Conservation (phyloP, 495 filamentous ascomycete species). For the Tuber umbilicatum region DNA sequence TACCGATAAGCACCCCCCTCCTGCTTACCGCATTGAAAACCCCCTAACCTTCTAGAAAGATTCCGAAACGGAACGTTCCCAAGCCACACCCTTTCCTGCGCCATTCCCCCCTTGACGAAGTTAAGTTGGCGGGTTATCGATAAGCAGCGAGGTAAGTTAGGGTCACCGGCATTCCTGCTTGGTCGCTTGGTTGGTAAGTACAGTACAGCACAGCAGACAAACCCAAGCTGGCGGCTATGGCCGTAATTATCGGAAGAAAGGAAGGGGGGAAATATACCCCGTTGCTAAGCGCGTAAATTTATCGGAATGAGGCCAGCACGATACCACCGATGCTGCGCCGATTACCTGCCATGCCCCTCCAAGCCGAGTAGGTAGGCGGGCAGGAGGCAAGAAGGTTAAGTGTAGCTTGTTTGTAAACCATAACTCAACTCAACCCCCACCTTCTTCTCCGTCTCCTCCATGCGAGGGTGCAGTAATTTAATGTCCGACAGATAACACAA, state of each 20-base stretch:
- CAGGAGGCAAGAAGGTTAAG: not conserved
- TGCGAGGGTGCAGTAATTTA: not conserved
- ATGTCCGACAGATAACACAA: not conserved
- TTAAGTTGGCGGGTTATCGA: not conserved
- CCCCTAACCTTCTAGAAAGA: constrained; percentile 27
- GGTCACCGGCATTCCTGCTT: not conserved
- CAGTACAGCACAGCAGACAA: not conserved
- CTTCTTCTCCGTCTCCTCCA: not conserved
- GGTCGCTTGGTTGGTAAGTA: not conserved
- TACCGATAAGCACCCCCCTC: not conserved
- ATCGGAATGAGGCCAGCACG: not conserved
- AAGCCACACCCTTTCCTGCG: constrained; percentile 14
- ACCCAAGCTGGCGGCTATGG: not conserved
- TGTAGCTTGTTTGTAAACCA: not conserved
- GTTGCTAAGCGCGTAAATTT: not conserved
- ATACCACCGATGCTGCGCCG: not conserved
- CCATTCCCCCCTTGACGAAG: not conserved
- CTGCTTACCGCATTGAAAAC: constrained; percentile 11
- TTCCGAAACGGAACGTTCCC: constrained; percentile 17
- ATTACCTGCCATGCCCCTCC: not conserved
- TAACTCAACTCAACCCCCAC: no score
- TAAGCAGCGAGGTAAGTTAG: not conserved
- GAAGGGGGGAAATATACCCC: not conserved
- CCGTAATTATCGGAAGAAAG: not conserved
- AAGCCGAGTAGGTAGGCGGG: not conserved